phyloP scores from a whole-genome alignment of 2,329 filamentous ascomycete species.

The Orbilia oligospora region DNA sequence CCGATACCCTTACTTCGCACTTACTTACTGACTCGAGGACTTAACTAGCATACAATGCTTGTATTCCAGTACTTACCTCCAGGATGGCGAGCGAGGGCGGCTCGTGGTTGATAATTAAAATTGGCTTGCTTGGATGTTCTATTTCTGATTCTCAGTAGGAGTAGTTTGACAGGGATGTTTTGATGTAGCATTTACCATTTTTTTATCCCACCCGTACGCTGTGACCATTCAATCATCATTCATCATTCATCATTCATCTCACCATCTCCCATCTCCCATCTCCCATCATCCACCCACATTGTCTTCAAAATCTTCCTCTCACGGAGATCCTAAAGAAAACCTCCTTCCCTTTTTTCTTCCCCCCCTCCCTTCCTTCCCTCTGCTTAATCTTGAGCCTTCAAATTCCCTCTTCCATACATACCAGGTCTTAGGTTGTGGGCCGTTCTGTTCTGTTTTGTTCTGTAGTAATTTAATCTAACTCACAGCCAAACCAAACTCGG shows the following conservation, averaged over 20 bases:
- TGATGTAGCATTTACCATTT: slow-evolving; percentile 21
- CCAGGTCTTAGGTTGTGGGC: not conserved
- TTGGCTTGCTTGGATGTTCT: not conserved
- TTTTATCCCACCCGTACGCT: not conserved
- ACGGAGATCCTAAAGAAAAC: too few relatives aligned
- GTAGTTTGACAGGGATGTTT: not conserved
- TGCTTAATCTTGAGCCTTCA: slow-evolving; percentile 20
- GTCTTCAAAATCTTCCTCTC: too few relatives aligned
- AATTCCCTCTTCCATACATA: slow-evolving; percentile 9
- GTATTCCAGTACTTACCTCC: not conserved
- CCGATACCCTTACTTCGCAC: too few relatives aligned
- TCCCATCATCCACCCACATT: too few relatives aligned
- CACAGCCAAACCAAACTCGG: not conserved
- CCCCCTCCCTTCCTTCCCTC: slow-evolving; percentile 10
- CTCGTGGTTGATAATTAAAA: not conserved
- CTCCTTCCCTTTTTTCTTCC: slow-evolving; percentile 10
- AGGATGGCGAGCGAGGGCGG: not conserved
- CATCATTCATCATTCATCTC: not conserved
- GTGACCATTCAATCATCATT: too few relatives aligned
- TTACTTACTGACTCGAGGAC: too few relatives aligned
- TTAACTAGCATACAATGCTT: too few relatives aligned
- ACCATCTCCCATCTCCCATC: not conserved
- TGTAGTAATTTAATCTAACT: slow-evolving; percentile 12
- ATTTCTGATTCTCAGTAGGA: too few relatives aligned
- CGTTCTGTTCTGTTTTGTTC: not conserved